Conservation (phyloP, 2,329 filamentous ascomycete species). For the Paecilomyces niveus region DNA sequence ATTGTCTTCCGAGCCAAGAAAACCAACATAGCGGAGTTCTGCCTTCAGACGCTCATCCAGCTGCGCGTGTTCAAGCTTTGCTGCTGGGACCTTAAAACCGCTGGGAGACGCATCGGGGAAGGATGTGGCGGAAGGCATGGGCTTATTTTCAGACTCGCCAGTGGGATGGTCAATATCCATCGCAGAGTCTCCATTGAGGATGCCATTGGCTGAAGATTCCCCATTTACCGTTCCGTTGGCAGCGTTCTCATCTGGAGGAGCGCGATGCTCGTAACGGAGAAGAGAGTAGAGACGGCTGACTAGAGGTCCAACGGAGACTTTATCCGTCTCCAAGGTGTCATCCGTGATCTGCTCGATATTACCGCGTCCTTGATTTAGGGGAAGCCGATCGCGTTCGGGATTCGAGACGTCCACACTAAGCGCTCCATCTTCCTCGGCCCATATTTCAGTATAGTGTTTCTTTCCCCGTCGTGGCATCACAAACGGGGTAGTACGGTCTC, state of each 20-base stretch:
- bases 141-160: constrained; percentile 38
- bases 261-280: constrained; percentile 64
- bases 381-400: constrained; percentile 57
- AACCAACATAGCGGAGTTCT: constrained; percentile 84
- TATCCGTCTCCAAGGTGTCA: constrained; percentile 77
- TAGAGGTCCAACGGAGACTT: constrained; percentile 82
- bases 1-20: constrained; percentile 62
- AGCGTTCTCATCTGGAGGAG: constrained; percentile 49
- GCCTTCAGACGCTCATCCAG: constrained; percentile 87
- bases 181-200: constrained; percentile 37
- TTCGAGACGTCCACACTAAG: constrained; percentile 64
- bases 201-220: constrained; percentile 39
- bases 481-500: constrained; percentile 77
- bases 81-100: constrained; percentile 69
- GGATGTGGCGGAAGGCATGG: constrained; percentile 62
- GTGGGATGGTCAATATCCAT: constrained; percentile 44
- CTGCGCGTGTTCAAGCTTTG: constrained; percentile 75
- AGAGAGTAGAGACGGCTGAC: constrained; percentile 72
- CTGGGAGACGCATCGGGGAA: constrained; percentile 72
- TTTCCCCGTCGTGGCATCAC: constrained; percentile 78
- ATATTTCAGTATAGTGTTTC: constrained; percentile 79
- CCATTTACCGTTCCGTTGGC: constrained; percentile 51
- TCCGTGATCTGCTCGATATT: constrained; percentile 83
- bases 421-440: constrained; percentile 86
- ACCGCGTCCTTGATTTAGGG: constrained; percentile 76